Conservation (phyloP, 129 eudicot species). For the sunflower (Helianthus annuus) region HanXRQr2.0-SUNRISE NC_035447.2:28666869-28667368, state of each 20-base stretch:
- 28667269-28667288: too few species aligned
- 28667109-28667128: background rate
- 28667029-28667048: conserved; percentile 19
- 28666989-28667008: conserved; percentile 20
- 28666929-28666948: background rate
- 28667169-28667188: background rate
- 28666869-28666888: too few species aligned
- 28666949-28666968: too few species aligned
- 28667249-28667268: too few species aligned
- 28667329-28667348: too few species aligned
- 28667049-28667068: background rate
- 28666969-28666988: background rate
- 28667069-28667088: conserved; percentile 27
- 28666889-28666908: conserved; percentile 6
- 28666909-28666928: background rate
- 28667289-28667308: too few species aligned
- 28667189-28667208: too few species aligned
- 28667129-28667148: background rate
- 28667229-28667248: too few species aligned
- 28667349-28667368: too few species aligned
- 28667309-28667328: too few species aligned
- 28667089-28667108: conserved; percentile 7
- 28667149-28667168: background rate
- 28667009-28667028: conserved; percentile 22
- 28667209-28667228: too few species aligned